phyloP scores from a whole-genome alignment of 2,329 filamentous ascomycete genomes.

The Hysterium pulicare region DNA sequence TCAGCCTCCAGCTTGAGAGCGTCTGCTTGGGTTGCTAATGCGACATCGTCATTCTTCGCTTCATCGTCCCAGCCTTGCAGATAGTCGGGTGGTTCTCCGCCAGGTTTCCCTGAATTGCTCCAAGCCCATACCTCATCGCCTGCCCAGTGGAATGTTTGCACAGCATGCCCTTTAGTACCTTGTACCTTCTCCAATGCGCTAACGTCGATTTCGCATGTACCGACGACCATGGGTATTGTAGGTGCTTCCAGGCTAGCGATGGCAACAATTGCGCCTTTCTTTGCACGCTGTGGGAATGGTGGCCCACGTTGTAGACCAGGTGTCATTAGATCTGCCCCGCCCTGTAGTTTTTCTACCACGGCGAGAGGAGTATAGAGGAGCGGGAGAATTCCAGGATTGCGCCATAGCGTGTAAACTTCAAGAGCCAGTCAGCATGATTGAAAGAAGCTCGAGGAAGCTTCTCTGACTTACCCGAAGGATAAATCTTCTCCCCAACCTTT shows the following conservation, averaged over 20 bases:
- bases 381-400: slow-evolving; percentile 58
- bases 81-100: slow-evolving; percentile 50
- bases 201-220: slow-evolving; percentile 63
- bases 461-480: slow-evolving; percentile 41
- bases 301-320: slow-evolving; percentile 63
- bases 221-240: slow-evolving; percentile 62
- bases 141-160: slow-evolving; percentile 64
- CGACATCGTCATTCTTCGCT: slow-evolving; percentile 27
- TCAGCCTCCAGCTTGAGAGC: slow-evolving; percentile 42
- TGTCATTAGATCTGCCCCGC: slow-evolving; percentile 67
- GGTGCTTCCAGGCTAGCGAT: slow-evolving; percentile 58
- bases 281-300: slow-evolving; percentile 59
- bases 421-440: not conserved
- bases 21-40: slow-evolving; percentile 40
- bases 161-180: slow-evolving; percentile 62
- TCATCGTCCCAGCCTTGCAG: slow-evolving; percentile 51
- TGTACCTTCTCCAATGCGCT: slow-evolving; percentile 53
- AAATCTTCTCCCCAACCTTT: slow-evolving; percentile 56
- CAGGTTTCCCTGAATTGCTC: slow-evolving; percentile 54
- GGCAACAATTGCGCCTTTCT: slow-evolving; percentile 60
- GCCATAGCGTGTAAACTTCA: slow-evolving; percentile 64
- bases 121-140: slow-evolving; percentile 68
- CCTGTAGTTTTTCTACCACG: slow-evolving; percentile 60
- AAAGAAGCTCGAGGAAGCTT: not conserved
- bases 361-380: slow-evolving; percentile 62